phyloP scores from a whole-genome alignment of 106 monocot species.

The Hemerocallis citrina region DNA sequence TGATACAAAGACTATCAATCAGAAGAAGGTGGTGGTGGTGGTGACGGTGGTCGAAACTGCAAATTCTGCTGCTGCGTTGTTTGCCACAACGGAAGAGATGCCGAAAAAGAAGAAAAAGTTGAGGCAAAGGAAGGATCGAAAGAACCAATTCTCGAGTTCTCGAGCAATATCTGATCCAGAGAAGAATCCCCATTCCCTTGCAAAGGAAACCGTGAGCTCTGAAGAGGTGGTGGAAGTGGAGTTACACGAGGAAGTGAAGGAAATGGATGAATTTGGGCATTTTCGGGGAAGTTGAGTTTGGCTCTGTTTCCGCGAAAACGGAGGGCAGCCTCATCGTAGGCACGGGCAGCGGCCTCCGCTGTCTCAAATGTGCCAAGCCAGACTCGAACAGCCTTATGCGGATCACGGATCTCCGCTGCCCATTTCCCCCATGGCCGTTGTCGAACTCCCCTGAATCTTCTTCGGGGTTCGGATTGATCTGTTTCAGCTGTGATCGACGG shows the following conservation, averaged over 20 bases:
- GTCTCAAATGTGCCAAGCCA: slow-evolving; percentile 71
- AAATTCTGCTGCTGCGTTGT: neutral
- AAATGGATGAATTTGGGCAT: neutral
- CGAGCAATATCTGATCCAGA: neutral
- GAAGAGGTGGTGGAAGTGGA: slow-evolving; percentile 7
- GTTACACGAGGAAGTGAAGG: neutral
- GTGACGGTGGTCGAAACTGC: neutral
- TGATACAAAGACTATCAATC: neutral
- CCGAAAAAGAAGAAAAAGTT: neutral
- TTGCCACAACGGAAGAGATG: neutral
- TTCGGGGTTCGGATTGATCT: slow-evolving; percentile 4
- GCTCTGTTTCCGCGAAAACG: slow-evolving; percentile 40
- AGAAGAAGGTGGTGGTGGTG: slow-evolving; percentile 15
- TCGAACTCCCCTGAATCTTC: slow-evolving; percentile 48
- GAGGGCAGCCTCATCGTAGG: slow-evolving; percentile 43
- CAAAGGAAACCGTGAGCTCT: no score
- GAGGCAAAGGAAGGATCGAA: slow-evolving; percentile 3
- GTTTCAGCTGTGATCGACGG: no score
- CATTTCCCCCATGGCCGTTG: no score
- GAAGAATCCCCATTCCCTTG: no score
- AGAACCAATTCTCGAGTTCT: slow-evolving; percentile 16
- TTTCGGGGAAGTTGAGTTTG: slow-evolving; percentile 43
- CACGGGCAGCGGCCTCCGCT: no score
- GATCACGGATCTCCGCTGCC: slow-evolving; percentile 57
- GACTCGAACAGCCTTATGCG: slow-evolving; percentile 44